Evolutionary conservation across 176 grass and related monocot species (phyloP), one percentile per base, ranked within the genome.

Genomic region (Secale cereale): DNA sequence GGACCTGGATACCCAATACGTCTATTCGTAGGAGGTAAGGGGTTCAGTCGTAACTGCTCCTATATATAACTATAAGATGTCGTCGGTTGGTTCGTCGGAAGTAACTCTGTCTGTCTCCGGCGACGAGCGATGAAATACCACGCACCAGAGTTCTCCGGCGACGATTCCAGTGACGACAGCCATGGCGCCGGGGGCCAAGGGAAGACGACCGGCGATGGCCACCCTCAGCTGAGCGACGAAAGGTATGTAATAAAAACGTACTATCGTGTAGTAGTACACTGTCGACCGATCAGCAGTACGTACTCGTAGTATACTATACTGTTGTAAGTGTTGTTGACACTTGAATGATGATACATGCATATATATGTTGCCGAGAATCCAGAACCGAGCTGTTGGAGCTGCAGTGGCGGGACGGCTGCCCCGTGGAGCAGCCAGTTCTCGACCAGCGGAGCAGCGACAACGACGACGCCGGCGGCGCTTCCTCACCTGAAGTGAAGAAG

Each of bases 371-470:
- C 19, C 32, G 31, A 39, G 54, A 32, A 61, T 56, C 2, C 73
- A 78, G 76, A 27, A 39, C 76, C 14, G 76, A 78, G 76, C 32
- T 62, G n/a, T 10, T 78, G 33, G 76, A 78, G 56, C 33, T 78
- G 76, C 57, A 40, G 56, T 78, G 76, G 76, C 56, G 33, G 14
- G 76, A 78, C n/a, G 76, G 76, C 33, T 78, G 57, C 76, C 76
- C 76, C 33, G 76, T 78, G 56, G 32, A 40, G 76, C 32, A 62
- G 76, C 57, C 76, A n/a, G 33, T 78, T 40, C 76, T 62, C 2
- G 56, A 61, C 1, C 7, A 33, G 2, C 52, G 48, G 52, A 8
- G 76, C 54, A 6, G 33, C 3, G 31, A 23, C 76, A 36, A 0
- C n/a, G 76, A 36, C 20, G 31, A 6, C 31, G 76, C 26, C n/a